These are phyloP conservation scores for Hypoxylon rubiginosum DNA, from an alignment of 2,329 filamentous ascomycete species.

Conservation along the genomic window DNA sequence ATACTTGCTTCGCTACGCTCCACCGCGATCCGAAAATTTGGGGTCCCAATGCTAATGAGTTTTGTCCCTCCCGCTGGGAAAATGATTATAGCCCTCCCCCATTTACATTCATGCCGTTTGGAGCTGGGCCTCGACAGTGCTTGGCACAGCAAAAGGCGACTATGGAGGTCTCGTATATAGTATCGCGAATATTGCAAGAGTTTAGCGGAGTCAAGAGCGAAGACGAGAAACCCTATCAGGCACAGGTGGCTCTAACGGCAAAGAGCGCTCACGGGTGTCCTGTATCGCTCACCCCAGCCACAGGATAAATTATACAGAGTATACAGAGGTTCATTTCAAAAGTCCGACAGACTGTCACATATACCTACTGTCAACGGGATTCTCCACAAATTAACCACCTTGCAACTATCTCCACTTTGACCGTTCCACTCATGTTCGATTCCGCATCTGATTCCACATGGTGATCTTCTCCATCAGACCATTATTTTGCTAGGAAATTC, in stretches of 20 bases:
- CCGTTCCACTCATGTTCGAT: too few species aligned
- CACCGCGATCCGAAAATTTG: constrained; percentile 41
- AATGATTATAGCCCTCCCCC: constrained; percentile 41
- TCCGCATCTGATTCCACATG: too few species aligned
- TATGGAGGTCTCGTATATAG: constrained; percentile 40
- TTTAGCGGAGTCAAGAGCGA: constrained; percentile 40
- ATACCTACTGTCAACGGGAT: not conserved
- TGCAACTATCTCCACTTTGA: too few species aligned
- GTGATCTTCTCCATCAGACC: too few species aligned
- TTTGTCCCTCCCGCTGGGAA: constrained; percentile 41
- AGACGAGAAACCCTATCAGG: constrained; percentile 42
- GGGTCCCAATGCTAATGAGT: constrained; percentile 38
- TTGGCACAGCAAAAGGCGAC: constrained; percentile 44
- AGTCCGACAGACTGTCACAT: not conserved
- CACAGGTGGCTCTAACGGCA: constrained; percentile 43
- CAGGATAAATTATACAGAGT: constrained; percentile 22
- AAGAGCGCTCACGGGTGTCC: constrained; percentile 44
- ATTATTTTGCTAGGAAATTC: too few species aligned
- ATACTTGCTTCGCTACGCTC: constrained; percentile 38
- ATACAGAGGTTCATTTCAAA: constrained; percentile 6
- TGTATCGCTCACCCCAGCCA: constrained; percentile 36
- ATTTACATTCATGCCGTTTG: constrained; percentile 42
- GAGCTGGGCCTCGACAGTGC: constrained; percentile 43
- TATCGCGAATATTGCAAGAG: constrained; percentile 40
- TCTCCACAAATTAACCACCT: too few species aligned